phyloP scores from a whole-genome alignment of 441 rosid genomes.

The Erodium moschatum region DNA sequence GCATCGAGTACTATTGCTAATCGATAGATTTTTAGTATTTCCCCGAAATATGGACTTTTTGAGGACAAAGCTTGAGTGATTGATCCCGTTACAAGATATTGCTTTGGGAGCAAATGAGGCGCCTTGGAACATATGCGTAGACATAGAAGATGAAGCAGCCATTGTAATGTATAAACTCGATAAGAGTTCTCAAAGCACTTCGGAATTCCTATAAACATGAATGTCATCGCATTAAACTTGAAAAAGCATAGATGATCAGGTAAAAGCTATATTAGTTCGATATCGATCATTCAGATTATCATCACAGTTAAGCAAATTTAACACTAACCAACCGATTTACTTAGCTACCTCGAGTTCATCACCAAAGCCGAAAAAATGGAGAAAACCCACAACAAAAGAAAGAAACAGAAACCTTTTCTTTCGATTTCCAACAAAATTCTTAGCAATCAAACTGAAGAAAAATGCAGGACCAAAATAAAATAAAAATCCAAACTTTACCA shows the following conservation, averaged over 20 bases:
- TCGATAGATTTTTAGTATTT: constrained; percentile 13
- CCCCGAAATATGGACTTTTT: constrained; percentile 22
- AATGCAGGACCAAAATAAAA: too few species aligned
- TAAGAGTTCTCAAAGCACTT: not conserved
- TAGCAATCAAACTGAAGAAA: too few species aligned
- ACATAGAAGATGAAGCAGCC: constrained; percentile 34
- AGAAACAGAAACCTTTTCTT: too few species aligned
- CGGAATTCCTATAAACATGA: not conserved
- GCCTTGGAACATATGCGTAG: constrained; percentile 24
- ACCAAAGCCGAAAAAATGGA: not conserved
- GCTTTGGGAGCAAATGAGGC: constrained; percentile 24
- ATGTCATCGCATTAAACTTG: not conserved
- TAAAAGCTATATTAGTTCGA: not conserved
- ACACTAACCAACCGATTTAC: too few species aligned
- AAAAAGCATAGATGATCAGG: not conserved
- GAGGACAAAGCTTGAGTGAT: constrained; percentile 15
- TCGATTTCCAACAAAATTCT: too few species aligned
- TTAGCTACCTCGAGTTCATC: not conserved
- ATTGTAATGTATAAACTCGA: constrained; percentile 4
- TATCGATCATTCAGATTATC: not conserved
- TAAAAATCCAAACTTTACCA: too few species aligned
- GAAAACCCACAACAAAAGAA: not conserved
- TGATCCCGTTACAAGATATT: constrained; percentile 22
- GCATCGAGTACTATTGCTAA: constrained; percentile 29
- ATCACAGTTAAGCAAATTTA: not conserved